phyloP scores from a whole-genome alignment of 208 protist species.

The Trypanosoma avium region DNA sequence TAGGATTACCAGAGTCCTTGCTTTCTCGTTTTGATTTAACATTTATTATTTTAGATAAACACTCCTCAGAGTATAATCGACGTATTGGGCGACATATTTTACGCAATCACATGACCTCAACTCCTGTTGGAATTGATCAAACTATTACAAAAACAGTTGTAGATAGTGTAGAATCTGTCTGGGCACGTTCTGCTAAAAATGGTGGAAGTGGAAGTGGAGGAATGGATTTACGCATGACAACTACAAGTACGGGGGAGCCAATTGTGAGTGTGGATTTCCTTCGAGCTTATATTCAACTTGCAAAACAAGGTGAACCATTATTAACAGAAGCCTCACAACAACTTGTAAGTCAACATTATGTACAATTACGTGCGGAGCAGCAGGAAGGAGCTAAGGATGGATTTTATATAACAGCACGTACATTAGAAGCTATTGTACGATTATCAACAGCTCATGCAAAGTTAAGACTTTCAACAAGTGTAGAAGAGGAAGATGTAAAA shows the following conservation, averaged over 20 bases:
- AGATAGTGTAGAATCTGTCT: slow-evolving; percentile 57
- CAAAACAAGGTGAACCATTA: slow-evolving; percentile 77
- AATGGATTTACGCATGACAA: slow-evolving; percentile 72
- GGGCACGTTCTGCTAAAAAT: slow-evolving; percentile 30
- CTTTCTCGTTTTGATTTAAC: slow-evolving; percentile 99
- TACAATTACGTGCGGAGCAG: slow-evolving; percentile 89
- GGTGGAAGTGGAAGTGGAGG: slow-evolving; percentile 14
- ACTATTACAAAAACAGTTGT: slow-evolving; percentile 63
- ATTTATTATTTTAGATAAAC: slow-evolving; percentile 99
- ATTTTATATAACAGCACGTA: slow-evolving; percentile 95
- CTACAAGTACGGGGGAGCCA: slow-evolving; percentile 79
- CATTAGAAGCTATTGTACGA: slow-evolving; percentile 97
- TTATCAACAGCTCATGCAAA: slow-evolving; percentile 95
- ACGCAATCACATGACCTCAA: slow-evolving; percentile 90
- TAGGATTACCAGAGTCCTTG: slow-evolving; percentile 98
- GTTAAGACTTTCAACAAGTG: slow-evolving; percentile 78
- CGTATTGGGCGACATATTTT: slow-evolving; percentile 96
- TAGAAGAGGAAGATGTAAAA: slow-evolving; percentile 86
- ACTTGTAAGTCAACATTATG: slow-evolving; percentile 87
- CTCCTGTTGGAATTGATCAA: slow-evolving; percentile 56
- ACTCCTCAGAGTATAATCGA: slow-evolving; percentile 89
- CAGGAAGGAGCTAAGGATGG: slow-evolving; percentile 61
- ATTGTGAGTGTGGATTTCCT: slow-evolving; percentile 96
- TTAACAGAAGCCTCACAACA: slow-evolving; percentile 88
- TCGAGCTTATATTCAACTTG: slow-evolving; percentile 95